Percentiles rank a stretch among this genome's conserved stretches.
phyloP scores from a whole-genome alignment of 495 filamentous ascomycete species.

The Aspergillus egyptiacus region DNA sequence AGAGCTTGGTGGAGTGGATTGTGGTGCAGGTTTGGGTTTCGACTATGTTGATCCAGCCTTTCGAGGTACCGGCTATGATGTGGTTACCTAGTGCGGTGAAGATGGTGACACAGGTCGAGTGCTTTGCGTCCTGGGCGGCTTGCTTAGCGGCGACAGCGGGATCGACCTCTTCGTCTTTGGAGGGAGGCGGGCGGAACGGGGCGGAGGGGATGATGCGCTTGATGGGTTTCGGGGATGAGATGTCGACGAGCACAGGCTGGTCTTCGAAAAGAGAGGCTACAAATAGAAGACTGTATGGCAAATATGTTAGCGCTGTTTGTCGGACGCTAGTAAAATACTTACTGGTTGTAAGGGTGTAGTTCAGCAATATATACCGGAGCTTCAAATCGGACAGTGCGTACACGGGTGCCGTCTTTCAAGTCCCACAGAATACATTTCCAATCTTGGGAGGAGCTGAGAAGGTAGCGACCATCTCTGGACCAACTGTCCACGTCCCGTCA shows the following conservation, averaged over 20 bases:
- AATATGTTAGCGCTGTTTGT: conserved; percentile 5
- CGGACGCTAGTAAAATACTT: conserved; percentile 23
- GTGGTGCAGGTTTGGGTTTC: conserved; percentile 68
- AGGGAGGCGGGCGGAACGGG: conserved; percentile 56
- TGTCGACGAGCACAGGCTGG: conserved; percentile 78
- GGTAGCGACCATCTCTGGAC: conserved; percentile 84
- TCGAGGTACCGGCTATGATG: conserved; percentile 85
- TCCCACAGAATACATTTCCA: conserved; percentile 97
- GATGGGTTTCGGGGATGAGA: conserved; percentile 56
- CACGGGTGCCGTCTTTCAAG: conserved; percentile 62
- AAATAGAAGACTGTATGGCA: conserved; percentile 58
- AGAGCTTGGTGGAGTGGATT: conserved; percentile 80
- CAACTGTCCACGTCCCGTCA: conserved; percentile 55
- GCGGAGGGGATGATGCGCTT: conserved; percentile 76
- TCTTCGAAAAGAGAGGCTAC: conserved; percentile 90
- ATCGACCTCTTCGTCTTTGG: conserved; percentile 57
- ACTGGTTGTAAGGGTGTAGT: conserved; percentile 89
- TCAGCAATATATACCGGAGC: conserved; percentile 94
- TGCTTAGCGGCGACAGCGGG: conserved; percentile 69
- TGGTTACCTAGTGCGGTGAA: conserved; percentile 81
- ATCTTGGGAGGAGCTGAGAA: conserved; percentile 91
- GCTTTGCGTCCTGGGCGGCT: conserved; percentile 84
- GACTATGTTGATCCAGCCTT: conserved; percentile 94
- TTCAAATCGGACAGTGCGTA: conserved; percentile 74
- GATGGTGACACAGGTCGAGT: conserved; percentile 82